Conservation (phyloP, 2,329 filamentous ascomycete genomes). For the Hypoxylon sp. region DNA sequence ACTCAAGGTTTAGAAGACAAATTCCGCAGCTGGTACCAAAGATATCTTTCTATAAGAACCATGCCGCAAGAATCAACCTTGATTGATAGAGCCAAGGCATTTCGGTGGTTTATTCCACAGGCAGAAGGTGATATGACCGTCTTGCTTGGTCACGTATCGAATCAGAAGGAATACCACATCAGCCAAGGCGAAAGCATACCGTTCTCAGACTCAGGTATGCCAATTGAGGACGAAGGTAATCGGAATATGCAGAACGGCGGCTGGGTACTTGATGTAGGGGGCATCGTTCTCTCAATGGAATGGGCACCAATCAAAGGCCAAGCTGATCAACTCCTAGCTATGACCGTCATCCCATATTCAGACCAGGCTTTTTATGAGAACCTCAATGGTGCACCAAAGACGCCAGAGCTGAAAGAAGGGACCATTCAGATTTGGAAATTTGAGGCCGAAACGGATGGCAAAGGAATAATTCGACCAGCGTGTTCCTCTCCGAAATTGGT, state of each 20-base stretch:
- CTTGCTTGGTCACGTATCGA: conserved; percentile 49
- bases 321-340: conserved; percentile 64
- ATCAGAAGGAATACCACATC: conserved; percentile 50
- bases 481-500: conserved; percentile 57
- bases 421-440: conserved; percentile 69
- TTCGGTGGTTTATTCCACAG: conserved; percentile 47
- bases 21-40: conserved; percentile 48
- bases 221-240: conserved; percentile 40
- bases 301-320: conserved; percentile 64
- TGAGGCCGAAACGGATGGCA: conserved; percentile 51
- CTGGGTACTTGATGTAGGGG: conserved; percentile 70
- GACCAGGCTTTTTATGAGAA: conserved; percentile 64
- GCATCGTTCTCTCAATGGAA: conserved; percentile 66
- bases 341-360: conserved; percentile 65
- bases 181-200: conserved; percentile 48
- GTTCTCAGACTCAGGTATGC: conserved; percentile 48
- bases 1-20: conserved; percentile 43
- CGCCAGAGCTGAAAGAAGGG: conserved; percentile 61
- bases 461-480: conserved; percentile 56
- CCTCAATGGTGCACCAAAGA: conserved; percentile 57
- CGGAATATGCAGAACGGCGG: conserved; percentile 53
- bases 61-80: conserved; percentile 42
- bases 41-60: conserved; percentile 41
- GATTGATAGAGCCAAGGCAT: conserved; percentile 48
- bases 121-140: conserved; percentile 45